These are phyloP conservation scores for Calonectria leucothoes DNA, from an alignment of 2,329 filamentous ascomycete species.

Conservation along the genomic window DNA sequence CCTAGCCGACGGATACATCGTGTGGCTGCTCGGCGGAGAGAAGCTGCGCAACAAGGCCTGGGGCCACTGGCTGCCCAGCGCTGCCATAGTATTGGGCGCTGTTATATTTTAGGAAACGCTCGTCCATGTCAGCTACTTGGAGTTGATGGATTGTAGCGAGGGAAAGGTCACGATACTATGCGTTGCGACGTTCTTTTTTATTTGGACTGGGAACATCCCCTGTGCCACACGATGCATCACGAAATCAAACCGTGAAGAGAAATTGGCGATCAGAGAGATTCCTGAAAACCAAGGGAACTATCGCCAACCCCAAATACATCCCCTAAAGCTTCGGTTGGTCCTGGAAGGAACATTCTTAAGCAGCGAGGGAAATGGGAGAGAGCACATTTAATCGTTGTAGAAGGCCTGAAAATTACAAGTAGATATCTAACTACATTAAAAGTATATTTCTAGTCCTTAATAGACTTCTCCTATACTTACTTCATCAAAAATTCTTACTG, in stretches of 20 bases:
- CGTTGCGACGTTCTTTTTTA: neutral
- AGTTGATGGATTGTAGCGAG: neutral
- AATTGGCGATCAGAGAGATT: neutral
- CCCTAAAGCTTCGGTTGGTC: neutral
- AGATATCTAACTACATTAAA: neutral
- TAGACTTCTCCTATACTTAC: neutral
- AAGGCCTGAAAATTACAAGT: neutral
- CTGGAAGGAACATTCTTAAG: too few relatives aligned
- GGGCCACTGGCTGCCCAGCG: neutral
- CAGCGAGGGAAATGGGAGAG: neutral
- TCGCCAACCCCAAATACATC: neutral
- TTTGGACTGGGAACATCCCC: neutral
- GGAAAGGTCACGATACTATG: neutral
- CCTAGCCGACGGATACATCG: neutral
- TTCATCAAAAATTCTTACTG: too few relatives aligned
- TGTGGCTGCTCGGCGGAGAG: neutral
- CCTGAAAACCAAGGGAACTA: neutral
- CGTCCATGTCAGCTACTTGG: too few relatives aligned
- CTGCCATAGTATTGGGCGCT: neutral
- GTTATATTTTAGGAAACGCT: neutral
- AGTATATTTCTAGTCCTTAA: neutral
- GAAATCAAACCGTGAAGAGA: neutral
- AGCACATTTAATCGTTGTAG: neutral
- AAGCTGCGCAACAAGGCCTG: neutral
- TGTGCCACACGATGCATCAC: neutral